Evolutionary conservation across 176 grass and related monocot genomes (phyloP).

Genomic region (Puccinellia tenuiflora): DNA sequence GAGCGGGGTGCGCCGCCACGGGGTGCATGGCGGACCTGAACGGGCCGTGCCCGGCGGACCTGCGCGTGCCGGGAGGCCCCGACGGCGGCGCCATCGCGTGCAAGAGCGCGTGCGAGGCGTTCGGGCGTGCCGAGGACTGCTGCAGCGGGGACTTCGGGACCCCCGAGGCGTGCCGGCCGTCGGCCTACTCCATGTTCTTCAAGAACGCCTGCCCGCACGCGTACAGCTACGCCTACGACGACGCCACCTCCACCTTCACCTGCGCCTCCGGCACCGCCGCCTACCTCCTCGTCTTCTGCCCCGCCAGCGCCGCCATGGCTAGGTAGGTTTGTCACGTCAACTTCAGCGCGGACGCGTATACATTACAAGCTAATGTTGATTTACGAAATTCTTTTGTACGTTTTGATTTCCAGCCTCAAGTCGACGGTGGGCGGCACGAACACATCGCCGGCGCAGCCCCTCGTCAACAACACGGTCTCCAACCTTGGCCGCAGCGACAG

Average conservation of each 20-base stretch:
- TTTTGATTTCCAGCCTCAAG: conserved; percentile 58
- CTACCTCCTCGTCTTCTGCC: conserved; percentile 76
- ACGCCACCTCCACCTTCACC: conserved; percentile 63
- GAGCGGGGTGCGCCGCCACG: conserved; percentile 38
- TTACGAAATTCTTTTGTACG: neutral
- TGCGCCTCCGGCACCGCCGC: conserved; percentile 38
- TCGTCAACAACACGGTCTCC: conserved; percentile 49
- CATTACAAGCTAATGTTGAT: neutral
- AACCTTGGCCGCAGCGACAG: conserved; percentile 23
- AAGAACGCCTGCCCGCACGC: conserved; percentile 63
- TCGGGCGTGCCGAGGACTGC: conserved; percentile 45
- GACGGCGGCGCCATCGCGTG: conserved; percentile 45
- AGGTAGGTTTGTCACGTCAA: neutral
- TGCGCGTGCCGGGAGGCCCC: conserved; percentile 31
- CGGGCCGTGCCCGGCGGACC: conserved; percentile 49
- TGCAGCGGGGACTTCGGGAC: conserved; percentile 53
- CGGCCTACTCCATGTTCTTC: conserved; percentile 52
- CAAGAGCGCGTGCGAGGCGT: conserved; percentile 77
- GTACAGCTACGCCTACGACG: conserved; percentile 70
- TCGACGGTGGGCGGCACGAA: conserved; percentile 33
- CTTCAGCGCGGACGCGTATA: no score
- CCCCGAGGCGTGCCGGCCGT: conserved; percentile 51
- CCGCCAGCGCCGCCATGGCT: conserved; percentile 28
- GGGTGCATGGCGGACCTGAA: conserved; percentile 75
- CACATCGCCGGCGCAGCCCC: conserved; percentile 30